Conservation (phyloP, 352 stramenopile species). For the Aphanomyces invadans region DNA sequence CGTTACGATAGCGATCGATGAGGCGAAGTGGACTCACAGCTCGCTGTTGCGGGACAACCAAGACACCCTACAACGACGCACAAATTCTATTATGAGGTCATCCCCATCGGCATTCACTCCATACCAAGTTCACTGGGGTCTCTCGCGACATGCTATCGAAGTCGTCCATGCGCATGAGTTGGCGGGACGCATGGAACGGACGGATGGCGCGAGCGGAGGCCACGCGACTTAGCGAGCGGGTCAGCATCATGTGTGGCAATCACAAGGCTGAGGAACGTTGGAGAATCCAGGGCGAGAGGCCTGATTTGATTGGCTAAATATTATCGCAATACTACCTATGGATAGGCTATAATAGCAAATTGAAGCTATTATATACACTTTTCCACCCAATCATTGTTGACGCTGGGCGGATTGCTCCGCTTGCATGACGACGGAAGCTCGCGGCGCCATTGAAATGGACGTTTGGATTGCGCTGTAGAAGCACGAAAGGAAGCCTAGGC, state of each 20-base stretch:
- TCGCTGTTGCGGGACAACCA: constrained; percentile 83
- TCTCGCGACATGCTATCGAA: constrained; percentile 20
- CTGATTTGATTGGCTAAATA: too few relatives aligned
- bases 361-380: too few relatives aligned
- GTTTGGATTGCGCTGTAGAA: too few relatives aligned
- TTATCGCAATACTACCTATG: too few relatives aligned
- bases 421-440: too few relatives aligned
- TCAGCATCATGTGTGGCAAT: constrained; percentile 4
- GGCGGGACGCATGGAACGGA: constrained; percentile 12
- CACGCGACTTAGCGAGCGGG: background rate
- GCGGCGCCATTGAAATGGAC: too few relatives aligned
- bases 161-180: constrained; percentile 20
- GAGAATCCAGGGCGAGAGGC: too few relatives aligned
- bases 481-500: too few relatives aligned
- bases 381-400: too few relatives aligned
- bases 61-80: constrained; percentile 47
- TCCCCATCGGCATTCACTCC: background rate
- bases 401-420: too few relatives aligned
- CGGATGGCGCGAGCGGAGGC: background rate
- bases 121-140: constrained; percentile 22
- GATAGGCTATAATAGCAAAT: too few relatives aligned
- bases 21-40: constrained; percentile 28
- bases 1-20: background rate
- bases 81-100: background rate
- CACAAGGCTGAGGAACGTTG: too few relatives aligned